Conservation (phyloP, 257 asterid species). For the Solanum chilense region DNA sequence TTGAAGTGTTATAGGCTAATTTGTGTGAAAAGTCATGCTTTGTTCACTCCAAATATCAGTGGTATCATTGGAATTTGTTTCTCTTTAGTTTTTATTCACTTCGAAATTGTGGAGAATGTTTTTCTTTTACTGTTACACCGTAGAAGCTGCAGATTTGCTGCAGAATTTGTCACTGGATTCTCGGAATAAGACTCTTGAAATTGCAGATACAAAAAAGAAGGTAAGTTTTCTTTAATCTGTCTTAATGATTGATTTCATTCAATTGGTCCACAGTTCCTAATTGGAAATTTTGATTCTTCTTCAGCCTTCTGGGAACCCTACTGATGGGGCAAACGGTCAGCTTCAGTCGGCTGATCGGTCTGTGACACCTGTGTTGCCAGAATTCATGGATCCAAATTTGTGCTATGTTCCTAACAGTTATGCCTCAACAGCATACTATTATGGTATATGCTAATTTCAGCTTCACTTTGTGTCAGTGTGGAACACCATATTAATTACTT, state of each 20-base stretch:
- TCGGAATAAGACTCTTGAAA: slow-evolving; percentile 30
- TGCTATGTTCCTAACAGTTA: slow-evolving; percentile 39
- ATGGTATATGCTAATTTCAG: background rate
- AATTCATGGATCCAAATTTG: slow-evolving; percentile 35
- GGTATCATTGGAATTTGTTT: background rate
- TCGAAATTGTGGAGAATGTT: background rate
- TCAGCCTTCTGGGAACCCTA: slow-evolving; percentile 32
- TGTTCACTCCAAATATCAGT: background rate
- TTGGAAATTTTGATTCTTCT: background rate
- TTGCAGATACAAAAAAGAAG: slow-evolving; percentile 37
- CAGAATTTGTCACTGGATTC: slow-evolving; percentile 56
- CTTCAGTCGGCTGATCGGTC: slow-evolving; percentile 27
- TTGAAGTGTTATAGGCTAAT: background rate
- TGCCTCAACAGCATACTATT: slow-evolving; percentile 36
- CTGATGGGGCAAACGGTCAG: slow-evolving; percentile 15
- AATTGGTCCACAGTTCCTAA: background rate
- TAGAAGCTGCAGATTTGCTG: slow-evolving; percentile 54
- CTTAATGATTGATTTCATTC: background rate
- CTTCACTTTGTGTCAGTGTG: background rate
- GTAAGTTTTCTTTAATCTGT: background rate
- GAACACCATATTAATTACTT: background rate
- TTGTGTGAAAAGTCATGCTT: background rate
- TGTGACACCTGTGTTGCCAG: slow-evolving; percentile 31
- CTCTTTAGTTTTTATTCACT: background rate
- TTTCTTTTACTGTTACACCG: slow-evolving; percentile 29